Evolutionary conservation across 768 basidiomycete species (phyloP), one percentile per base, ranked within the genome.

Genomic region (Trametes elegans): DNA sequence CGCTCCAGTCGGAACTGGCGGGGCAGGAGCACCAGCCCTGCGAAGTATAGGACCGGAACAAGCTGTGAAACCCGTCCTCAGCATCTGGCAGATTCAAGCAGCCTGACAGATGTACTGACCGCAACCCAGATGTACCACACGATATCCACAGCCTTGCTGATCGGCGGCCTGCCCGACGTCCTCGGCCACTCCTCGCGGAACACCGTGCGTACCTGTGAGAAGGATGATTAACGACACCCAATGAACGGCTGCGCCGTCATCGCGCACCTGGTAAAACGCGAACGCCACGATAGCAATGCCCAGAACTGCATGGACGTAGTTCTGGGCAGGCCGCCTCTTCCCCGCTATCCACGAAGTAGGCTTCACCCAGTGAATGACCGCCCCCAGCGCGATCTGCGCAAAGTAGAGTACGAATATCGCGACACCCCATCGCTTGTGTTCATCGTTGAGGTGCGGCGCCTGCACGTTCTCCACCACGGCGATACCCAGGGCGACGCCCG

Each of bases 271-370:
- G 53, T 75, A 82, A 27, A 76, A 77, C 2, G 82, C 80, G 21
- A 84, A 67, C 1, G 69, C 76, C 45, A 87, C 71, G 47, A 83
- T 84, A 0, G 70, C 67, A 7, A 85, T 65, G 2, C 85, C 85
- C 21, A 86, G 61, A 3, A 77, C 50, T 8, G 75, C 79, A 48
- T 76, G 74, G 31, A 68, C 28, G 54, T 74, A 73, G 53, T 75
- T 74, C 55, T 76, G 74, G 6, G 77, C 74, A 7, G 81, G 71
- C 26, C 84, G 68, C 68, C 67, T 67, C 62, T 47, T 58, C 19
- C 52, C 47, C 32, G 49, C 72, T 72, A 58, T 60, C 62, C 68
- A 75, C 68, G 64, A 67, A 19, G 71, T 42, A 1, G 71, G 68
- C 64, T 85, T 85, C 68, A 79, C 55, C 46, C 66, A 79, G 66